Evolutionary conservation across 768 basidiomycete genomes (phyloP).

Genomic region (Leccinum subgranulosum): DNA sequence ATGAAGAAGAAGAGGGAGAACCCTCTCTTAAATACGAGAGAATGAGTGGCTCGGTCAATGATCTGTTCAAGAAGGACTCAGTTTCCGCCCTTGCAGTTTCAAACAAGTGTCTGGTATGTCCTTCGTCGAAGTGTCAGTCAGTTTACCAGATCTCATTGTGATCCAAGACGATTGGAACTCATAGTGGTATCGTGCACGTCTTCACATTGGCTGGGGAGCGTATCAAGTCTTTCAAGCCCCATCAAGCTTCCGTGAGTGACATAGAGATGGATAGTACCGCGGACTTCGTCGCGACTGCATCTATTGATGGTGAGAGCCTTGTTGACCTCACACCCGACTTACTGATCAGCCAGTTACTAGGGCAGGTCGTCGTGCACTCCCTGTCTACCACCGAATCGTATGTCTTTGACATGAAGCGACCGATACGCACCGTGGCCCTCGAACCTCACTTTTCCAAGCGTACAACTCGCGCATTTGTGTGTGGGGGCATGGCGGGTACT

Average conservation of each 20-base stretch:
- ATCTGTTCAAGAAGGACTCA: conserved; percentile 85
- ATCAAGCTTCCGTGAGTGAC: conserved; percentile 83
- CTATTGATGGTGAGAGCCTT: conserved; percentile 75
- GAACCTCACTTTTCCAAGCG: conserved; percentile 88
- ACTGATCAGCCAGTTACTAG: conserved; percentile 45
- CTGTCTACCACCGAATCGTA: conserved; percentile 77
- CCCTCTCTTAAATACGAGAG: conserved; percentile 90
- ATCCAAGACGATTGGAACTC: conserved; percentile 83
- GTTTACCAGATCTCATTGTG: neutral
- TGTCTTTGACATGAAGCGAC: conserved; percentile 86
- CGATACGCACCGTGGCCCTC: conserved; percentile 84
- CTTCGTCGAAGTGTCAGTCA: neutral
- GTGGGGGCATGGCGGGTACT: conserved; percentile 87
- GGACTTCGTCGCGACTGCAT: conserved; percentile 90
- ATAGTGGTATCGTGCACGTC: conserved; percentile 88
- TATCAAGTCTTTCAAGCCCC: conserved; percentile 88
- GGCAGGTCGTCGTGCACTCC: conserved; percentile 88
- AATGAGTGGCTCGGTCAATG: conserved; percentile 66
- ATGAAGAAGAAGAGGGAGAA: conserved; percentile 83
- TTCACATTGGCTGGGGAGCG: conserved; percentile 75
- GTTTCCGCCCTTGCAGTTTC: conserved; percentile 80
- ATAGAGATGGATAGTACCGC: conserved; percentile 79
- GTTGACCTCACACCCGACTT: conserved; percentile 40
- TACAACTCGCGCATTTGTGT: conserved; percentile 75
- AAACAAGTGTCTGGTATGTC: conserved; percentile 63